Percentiles rank a stretch among this genome's conserved stretches.
These are phyloP conservation scores for Plasmodium falciparum DNA, from an alignment of 169 alveolate species.

Conservation along the genomic window DNA sequence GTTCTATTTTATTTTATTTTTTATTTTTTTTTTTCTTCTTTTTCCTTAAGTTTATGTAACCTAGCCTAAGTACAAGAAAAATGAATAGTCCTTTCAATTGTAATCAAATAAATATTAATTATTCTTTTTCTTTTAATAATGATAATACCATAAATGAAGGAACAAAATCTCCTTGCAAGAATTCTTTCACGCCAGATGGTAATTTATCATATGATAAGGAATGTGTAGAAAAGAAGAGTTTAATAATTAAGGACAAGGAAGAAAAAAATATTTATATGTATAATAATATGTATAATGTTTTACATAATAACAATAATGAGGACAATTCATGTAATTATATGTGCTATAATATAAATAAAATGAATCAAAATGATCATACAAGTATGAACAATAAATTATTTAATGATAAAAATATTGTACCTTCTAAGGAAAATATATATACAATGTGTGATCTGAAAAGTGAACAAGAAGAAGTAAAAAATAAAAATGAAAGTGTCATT, in stretches of 20 bases:
- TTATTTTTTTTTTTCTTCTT: not conserved
- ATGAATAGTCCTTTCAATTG: conserved; percentile 29
- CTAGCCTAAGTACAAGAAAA: not conserved
- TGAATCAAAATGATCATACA: too few relatives aligned
- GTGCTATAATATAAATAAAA: too few relatives aligned
- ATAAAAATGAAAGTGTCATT: too few relatives aligned
- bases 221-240: conserved; percentile 9
- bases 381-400: too few relatives aligned
- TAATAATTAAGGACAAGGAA: not conserved
- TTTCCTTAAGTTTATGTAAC: not conserved
- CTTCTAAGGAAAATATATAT: too few relatives aligned
- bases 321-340: not conserved
- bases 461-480: too few relatives aligned
- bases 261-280: conserved; percentile 36
- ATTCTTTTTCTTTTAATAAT: conserved; percentile 18
- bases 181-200: not conserved
- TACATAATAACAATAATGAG: conserved; percentile 7
- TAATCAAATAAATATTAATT: conserved; percentile 18
- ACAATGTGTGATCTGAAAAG: too few relatives aligned
- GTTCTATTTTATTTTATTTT: not conserved
- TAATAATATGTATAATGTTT: conserved; percentile 9
- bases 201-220: not conserved
- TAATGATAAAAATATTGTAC: too few relatives aligned
- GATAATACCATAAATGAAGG: not conserved
- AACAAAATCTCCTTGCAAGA: not conserved